Evolutionary conservation across 352 stramenopile genomes (phyloP).

Genomic region (Phytopythium mirpurense): DNA sequence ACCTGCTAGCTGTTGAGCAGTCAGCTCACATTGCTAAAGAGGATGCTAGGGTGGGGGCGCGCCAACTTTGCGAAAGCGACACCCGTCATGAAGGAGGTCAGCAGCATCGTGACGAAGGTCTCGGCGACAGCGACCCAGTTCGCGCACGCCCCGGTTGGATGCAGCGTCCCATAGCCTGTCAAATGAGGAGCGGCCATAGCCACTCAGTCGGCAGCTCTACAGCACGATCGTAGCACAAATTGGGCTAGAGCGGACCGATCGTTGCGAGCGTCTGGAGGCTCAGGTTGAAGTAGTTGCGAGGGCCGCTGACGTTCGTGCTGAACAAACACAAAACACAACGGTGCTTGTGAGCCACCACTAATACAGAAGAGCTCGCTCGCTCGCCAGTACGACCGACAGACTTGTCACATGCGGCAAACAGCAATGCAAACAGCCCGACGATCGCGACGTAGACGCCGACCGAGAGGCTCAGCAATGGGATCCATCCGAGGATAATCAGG

Average conservation of each 20-base stretch:
- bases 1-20: neutral
- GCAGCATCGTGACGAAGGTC: slow-evolving; percentile 51
- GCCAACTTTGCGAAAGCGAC: slow-evolving; percentile 66
- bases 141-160: slow-evolving; percentile 37
- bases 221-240: neutral
- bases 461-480: slow-evolving; percentile 38
- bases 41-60: slow-evolving; percentile 36
- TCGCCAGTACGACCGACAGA: slow-evolving; percentile 10
- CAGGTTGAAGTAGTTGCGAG: slow-evolving; percentile 54
- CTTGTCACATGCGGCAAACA: slow-evolving; percentile 36
- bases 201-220: neutral
- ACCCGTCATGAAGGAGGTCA: slow-evolving; percentile 52
- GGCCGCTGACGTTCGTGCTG: slow-evolving; percentile 7
- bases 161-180: slow-evolving; percentile 42
- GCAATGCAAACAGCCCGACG: slow-evolving; percentile 40
- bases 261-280: slow-evolving; percentile 58
- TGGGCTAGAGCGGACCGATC: slow-evolving; percentile 20
- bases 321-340: slow-evolving; percentile 1
- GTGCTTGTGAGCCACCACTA: neutral
- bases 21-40: slow-evolving; percentile 33
- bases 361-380: neutral
- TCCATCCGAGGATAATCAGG: slow-evolving; percentile 43
- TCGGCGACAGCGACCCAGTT: slow-evolving; percentile 48
- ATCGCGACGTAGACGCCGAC: slow-evolving; percentile 37
- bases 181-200: too few relatives aligned